A percentile compares a stretch with the other conserved stretches of the same genome.
These are phyloP conservation scores for Colletotrichum sp. DNA, from an alignment of 2,329 filamentous ascomycete species.

Conservation along the genomic window DNA sequence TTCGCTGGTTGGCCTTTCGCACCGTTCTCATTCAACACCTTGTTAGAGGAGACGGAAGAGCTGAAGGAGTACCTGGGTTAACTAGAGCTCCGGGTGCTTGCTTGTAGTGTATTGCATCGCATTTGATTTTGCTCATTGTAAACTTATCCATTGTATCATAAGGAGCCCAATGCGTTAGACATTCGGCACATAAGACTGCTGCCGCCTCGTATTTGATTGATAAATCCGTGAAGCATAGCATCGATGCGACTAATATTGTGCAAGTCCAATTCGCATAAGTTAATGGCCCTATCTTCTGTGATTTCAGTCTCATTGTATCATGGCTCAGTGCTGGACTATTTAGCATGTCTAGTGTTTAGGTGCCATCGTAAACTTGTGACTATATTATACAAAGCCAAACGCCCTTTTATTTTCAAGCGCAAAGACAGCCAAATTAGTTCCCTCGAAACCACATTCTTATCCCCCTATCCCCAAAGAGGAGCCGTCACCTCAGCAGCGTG, in stretches of 20 bases:
- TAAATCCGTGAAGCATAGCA: background rate
- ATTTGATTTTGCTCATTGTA: slow-evolving; percentile 18
- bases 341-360: background rate
- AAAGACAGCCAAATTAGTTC: background rate
- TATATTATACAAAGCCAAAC: background rate
- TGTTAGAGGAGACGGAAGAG: slow-evolving; percentile 82
- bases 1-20: slow-evolving; percentile 87
- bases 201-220: background rate
- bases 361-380: background rate
- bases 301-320: background rate
- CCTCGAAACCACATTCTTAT: background rate
- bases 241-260: background rate
- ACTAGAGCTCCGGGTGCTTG: background rate
- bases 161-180: slow-evolving; percentile 17
- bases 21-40: slow-evolving; percentile 84
- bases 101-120: background rate
- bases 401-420: background rate
- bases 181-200: background rate
- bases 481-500: slow-evolving; percentile 86
- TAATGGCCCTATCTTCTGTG: background rate
- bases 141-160: slow-evolving; percentile 23
- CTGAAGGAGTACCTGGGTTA: slow-evolving; percentile 60
- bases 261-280: background rate
- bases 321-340: background rate
- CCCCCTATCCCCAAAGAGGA: slow-evolving; percentile 64